Base-by-base conservation (phyloP, 2,329 filamentous ascomycete species). In the Trichoderma polysporum region DNA sequence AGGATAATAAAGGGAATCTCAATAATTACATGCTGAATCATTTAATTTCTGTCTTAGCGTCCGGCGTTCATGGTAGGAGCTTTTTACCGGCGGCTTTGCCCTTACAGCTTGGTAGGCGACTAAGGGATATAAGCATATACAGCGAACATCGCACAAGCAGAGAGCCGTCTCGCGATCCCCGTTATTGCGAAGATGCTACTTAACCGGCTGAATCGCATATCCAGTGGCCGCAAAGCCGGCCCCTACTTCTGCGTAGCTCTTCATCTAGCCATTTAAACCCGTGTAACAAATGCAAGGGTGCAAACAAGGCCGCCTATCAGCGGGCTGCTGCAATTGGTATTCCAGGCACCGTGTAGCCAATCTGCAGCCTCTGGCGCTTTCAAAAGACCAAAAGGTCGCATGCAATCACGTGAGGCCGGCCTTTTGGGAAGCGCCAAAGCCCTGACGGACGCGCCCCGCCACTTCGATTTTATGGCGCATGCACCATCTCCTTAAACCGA, bases 401-500 rank as follows among this genome's bases (percentile, higher is more conserved):
- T 7, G 15, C 12, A 8, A 33, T 65, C 60, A 68, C 66, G 60
- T 68, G 67, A 63, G 31, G 17, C 15, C 4, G 19, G 22, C 22
- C 22, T 19, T 50, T 47, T 29, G 19, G 19, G 7, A 4, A 6
- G 2, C 29, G n/a, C 15, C 35, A 54, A 64, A 65, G 37, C 65
- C 67, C 66, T 68, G 33, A 9, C 5, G 7, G 52, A 61, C 68
- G 61, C 66, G 69, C 70, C 75, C 74, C 74, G 74, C 74, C 73
- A 74, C 71, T 71, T 17, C 41, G 41, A 45, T 68, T 73, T 71
- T 75, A 56, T 72, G 66, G 67, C 69, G 70, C 66, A 63, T 66
- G 68, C 69, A 67, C 69, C 70, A 66, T 73, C 72, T 74, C 74
- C 73, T 78, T 64, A 64, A 77, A 77, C 77, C 73, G 77, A 78